Evolutionary conservation across 2,329 filamentous ascomycete species (phyloP).

Genomic region (Neobulgaria alba): DNA sequence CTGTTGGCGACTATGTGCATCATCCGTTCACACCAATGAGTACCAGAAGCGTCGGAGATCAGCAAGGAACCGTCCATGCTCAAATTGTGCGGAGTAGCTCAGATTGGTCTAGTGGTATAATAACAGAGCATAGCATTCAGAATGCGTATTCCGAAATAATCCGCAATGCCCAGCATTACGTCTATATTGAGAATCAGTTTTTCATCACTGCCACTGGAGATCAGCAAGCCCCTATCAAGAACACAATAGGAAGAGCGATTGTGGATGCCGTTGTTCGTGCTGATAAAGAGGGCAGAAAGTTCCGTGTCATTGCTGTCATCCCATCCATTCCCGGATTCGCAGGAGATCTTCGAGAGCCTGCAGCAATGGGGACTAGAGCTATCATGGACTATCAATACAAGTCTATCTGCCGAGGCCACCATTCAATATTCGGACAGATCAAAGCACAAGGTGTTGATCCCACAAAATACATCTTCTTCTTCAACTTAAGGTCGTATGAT

Average conservation of each 20-base stretch:
- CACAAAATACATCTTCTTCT: slow-evolving; percentile 75
- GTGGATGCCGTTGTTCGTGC: slow-evolving; percentile 83
- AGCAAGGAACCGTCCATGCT: slow-evolving; percentile 67
- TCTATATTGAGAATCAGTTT: slow-evolving; percentile 99
- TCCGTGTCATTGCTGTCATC: slow-evolving; percentile 82
- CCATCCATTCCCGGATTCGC: slow-evolving; percentile 91
- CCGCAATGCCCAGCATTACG: slow-evolving; percentile 76
- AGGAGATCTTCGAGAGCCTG: slow-evolving; percentile 76
- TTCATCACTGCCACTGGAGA: slow-evolving; percentile 91
- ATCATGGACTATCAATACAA: slow-evolving; percentile 99
- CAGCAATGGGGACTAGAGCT: slow-evolving; percentile 75
- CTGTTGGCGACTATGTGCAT: slow-evolving; percentile 76
- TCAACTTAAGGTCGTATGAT: slow-evolving; percentile 90
- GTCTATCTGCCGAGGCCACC: slow-evolving; percentile 81
- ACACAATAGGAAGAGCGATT: slow-evolving; percentile 79
- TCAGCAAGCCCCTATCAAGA: slow-evolving; percentile 77
- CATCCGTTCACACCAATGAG: slow-evolving; percentile 68
- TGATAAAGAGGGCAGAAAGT: slow-evolving; percentile 74
- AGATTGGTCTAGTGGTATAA: slow-evolving; percentile 90
- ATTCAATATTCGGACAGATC: slow-evolving; percentile 83
- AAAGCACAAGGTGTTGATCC: slow-evolving; percentile 68
- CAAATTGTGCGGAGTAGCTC: slow-evolving; percentile 84
- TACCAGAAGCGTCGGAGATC: slow-evolving; percentile 50
- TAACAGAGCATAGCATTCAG: slow-evolving; percentile 77
- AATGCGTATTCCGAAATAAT: slow-evolving; percentile 84